Base-by-base conservation (phyloP, 1,139 yeast species). In the Casaregolazyma lundiana region DNA sequence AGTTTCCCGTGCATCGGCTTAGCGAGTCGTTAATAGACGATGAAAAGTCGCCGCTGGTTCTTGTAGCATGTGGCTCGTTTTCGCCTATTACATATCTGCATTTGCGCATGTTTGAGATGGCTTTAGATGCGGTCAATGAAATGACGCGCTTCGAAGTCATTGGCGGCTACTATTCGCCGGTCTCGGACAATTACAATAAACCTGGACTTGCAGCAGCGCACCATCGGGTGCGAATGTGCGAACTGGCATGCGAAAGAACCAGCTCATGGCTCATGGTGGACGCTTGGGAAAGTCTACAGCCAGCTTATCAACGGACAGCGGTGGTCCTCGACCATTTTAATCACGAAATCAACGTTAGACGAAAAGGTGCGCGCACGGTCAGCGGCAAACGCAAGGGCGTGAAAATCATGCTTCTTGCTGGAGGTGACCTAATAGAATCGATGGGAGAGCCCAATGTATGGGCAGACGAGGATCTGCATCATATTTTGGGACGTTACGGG, bases 401-500 rank as follows among this genome's bases (percentile, higher is more conserved):
- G 48, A 92, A 92, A 64, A 84, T 92, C 59, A 92, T 92, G 98
- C 74, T 92, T 50, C 72, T 92, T 36, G 98, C 98, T 0, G 99
- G 99, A 43, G 98, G 98, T 34, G 98, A 92, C 67, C 75, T 94
- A 58, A 92, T 92, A 49, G 98, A 92, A 66, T 83, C 95, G 43
- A 92, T 94, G 97, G 98, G 98, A n/a, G 98, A 92, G 66, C 97
- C 97, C 24, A 94, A 90, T 61, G 98, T 92, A 32, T 92, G 99
- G 99, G 96, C 95, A 1, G 97, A 90, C 63, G 84, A 78, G 50
- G 99, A 92, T 66, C 73, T 92, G 59, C 96, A 90, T 62, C 98
- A 92, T 65, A 94, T 92, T 45, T 73, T 92, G 54, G 98, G 98
- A 22, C 81, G 86, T 53, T 92, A 92, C 64, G 98, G 99, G 1